phyloP scores from a whole-genome alignment of 805 yeast genomes.

The Saturnispora kantuleensis region DNA sequence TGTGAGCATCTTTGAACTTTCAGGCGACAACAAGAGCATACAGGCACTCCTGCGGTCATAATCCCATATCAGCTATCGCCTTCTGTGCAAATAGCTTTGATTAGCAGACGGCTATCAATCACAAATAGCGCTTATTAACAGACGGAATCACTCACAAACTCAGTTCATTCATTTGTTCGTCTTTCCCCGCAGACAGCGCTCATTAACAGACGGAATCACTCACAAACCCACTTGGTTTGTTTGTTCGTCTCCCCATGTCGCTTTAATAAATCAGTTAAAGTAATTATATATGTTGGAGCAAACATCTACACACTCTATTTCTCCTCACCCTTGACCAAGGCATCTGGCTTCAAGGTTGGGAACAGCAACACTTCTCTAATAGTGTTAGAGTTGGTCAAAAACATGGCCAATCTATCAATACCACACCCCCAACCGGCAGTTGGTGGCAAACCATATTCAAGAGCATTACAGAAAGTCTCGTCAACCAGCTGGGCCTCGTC shows the following conservation, averaged over 20 bases:
- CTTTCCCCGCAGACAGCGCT: too few species aligned
- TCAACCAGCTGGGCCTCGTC: conserved; percentile 97
- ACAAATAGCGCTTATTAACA: too few species aligned
- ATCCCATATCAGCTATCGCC: not conserved
- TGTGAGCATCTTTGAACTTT: too few species aligned
- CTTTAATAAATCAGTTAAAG: too few species aligned
- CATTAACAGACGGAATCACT: too few species aligned
- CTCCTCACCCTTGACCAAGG: conserved; percentile 29
- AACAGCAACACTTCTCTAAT: conserved; percentile 94
- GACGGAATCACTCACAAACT: too few species aligned
- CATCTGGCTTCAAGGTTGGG: conserved; percentile 98
- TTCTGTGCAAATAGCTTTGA: too few species aligned
- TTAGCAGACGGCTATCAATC: too few species aligned
- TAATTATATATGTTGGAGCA: too few species aligned
- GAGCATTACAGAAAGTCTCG: conserved; percentile 94
- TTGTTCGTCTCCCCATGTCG: too few species aligned
- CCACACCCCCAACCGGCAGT: conserved; percentile 99
- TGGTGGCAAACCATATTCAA: conserved; percentile 97
- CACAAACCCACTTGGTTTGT: too few species aligned
- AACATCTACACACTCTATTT: conserved; percentile 10
- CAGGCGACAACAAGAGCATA: not conserved
- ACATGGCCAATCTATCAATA: conserved; percentile 96
- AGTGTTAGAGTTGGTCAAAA: conserved; percentile 90
- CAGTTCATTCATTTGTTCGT: too few species aligned
- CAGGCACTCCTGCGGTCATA: not conserved